Conservation (phyloP, 208 protist species). For the Crithidia brevicula region DNA sequence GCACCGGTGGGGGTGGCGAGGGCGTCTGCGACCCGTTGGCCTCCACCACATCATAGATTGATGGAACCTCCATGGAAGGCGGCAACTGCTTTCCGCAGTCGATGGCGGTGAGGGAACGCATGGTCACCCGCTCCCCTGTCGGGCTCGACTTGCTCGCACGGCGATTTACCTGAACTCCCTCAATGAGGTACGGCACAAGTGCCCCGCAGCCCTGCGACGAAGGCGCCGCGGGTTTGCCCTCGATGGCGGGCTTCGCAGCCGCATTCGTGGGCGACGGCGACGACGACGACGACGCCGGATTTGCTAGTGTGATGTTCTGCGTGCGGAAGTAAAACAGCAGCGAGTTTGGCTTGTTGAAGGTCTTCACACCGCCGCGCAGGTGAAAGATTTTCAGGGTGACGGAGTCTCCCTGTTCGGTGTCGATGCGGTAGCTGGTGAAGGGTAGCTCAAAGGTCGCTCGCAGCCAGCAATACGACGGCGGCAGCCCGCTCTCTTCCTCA, state of each 20-base stretch:
- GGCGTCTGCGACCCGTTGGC: conserved; percentile 3
- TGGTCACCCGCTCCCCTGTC: conserved; percentile 13
- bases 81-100: conserved; percentile 24
- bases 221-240: background rate
- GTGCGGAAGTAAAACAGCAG: conserved; percentile 58
- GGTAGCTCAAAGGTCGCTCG: conserved; percentile 58
- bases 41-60: conserved; percentile 30
- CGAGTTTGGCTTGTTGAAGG: conserved; percentile 68
- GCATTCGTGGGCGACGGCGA: background rate
- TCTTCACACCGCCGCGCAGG: conserved; percentile 41
- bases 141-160: conserved; percentile 14
- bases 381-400: conserved; percentile 59
- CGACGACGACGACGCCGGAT: conserved; percentile 34
- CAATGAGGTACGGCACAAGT: conserved; percentile 34
- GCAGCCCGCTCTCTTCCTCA: conserved; percentile 35
- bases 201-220: conserved; percentile 8
- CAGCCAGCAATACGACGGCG: conserved; percentile 77
- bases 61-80: conserved; percentile 6
- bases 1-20: background rate
- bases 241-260: background rate
- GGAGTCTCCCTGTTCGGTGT: conserved; percentile 53
- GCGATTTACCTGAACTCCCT: conserved; percentile 24
- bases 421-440: conserved; percentile 49
- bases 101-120: conserved; percentile 16
- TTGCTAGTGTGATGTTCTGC: conserved; percentile 75